These are phyloP conservation scores for Chytriomyces sp. DNA, from an alignment of 192 early-diverging fungal species.

Conservation along the genomic window DNA sequence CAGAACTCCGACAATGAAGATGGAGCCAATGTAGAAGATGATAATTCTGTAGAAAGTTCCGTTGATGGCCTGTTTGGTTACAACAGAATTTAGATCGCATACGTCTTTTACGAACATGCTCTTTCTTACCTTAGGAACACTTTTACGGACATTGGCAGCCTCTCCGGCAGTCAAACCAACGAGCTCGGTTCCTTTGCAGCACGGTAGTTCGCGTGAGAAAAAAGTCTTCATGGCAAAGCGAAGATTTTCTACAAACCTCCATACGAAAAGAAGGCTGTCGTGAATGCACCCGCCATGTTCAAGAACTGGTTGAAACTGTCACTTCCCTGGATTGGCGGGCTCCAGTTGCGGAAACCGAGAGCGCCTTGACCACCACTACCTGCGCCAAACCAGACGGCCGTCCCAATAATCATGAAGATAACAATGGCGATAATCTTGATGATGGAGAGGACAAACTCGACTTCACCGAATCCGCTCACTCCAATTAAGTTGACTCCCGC, in stretches of 20 bases:
- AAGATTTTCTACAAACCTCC: too few species aligned
- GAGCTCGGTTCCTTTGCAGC: slow-evolving; percentile 57
- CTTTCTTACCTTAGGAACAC: slow-evolving; percentile 28
- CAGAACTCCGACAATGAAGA: slow-evolving; percentile 70
- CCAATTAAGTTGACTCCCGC: slow-evolving; percentile 45
- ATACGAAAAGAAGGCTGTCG: slow-evolving; percentile 65
- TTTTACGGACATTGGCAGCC: slow-evolving; percentile 74
- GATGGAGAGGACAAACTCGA: slow-evolving; percentile 36
- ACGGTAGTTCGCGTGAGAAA: too few species aligned
- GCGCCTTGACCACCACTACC: slow-evolving; percentile 40
- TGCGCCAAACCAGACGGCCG: slow-evolving; percentile 63
- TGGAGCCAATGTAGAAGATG: slow-evolving; percentile 69
- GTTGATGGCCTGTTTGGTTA: too few species aligned
- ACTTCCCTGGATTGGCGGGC: slow-evolving; percentile 9
- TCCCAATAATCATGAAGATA: slow-evolving; percentile 79
- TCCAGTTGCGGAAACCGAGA: slow-evolving; percentile 23
- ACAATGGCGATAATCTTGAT: slow-evolving; percentile 85
- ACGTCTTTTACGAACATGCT: too few species aligned
- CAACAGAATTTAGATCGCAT: too few species aligned
- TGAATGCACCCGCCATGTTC: slow-evolving; percentile 70
- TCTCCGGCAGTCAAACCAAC: slow-evolving; percentile 92
- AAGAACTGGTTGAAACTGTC: slow-evolving; percentile 34
- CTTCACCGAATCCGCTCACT: slow-evolving; percentile 32
- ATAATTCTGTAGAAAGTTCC: slow-evolving; percentile 79
- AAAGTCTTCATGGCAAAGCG: too few species aligned